phyloP scores from a whole-genome alignment of 2,329 filamentous ascomycete genomes.

The Cladorrhinum sp. region DNA sequence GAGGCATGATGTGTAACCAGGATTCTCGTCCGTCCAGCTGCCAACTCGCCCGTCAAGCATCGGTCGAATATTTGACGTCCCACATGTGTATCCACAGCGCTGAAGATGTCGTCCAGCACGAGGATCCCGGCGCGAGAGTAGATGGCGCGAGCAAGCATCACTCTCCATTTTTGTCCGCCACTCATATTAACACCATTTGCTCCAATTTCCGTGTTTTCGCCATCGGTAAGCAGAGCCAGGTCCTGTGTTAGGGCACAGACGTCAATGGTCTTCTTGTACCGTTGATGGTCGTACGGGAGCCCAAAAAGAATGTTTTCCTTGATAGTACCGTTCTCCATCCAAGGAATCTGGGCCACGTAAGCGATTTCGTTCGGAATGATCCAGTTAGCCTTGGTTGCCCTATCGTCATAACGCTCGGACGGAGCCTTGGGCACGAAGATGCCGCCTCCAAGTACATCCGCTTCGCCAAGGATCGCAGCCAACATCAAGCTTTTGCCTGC shows the following conservation, averaged over 20 bases:
- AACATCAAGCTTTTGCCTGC: constrained; percentile 75
- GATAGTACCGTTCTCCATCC: constrained; percentile 80
- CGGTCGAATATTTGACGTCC: constrained; percentile 76
- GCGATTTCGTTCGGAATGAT: constrained; percentile 67
- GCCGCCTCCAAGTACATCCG: constrained; percentile 62
- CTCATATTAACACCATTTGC: constrained; percentile 82
- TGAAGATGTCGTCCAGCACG: constrained; percentile 81
- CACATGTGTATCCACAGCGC: constrained; percentile 77
- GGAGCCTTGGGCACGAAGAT: constrained; percentile 56
- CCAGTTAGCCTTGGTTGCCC: constrained; percentile 64
- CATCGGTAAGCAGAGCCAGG: constrained; percentile 70
- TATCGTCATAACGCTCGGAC: constrained; percentile 56
- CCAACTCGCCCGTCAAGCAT: constrained; percentile 68
- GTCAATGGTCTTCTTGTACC: constrained; percentile 67
- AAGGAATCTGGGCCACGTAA: constrained; percentile 75
- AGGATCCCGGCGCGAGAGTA: constrained; percentile 76
- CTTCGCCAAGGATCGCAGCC: constrained; percentile 71
- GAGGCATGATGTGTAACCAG: constrained; percentile 78
- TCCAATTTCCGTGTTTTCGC: constrained; percentile 76
- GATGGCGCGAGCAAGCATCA: constrained; percentile 74
- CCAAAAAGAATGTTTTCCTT: constrained; percentile 77
- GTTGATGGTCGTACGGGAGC: constrained; percentile 63
- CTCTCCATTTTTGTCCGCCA: constrained; percentile 79
- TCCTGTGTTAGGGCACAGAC: constrained; percentile 75
- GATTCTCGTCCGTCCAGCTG: constrained; percentile 67